These are phyloP conservation scores for Hibiscus trionum DNA, from an alignment of 345 rosid species.

Conservation along the genomic window DNA sequence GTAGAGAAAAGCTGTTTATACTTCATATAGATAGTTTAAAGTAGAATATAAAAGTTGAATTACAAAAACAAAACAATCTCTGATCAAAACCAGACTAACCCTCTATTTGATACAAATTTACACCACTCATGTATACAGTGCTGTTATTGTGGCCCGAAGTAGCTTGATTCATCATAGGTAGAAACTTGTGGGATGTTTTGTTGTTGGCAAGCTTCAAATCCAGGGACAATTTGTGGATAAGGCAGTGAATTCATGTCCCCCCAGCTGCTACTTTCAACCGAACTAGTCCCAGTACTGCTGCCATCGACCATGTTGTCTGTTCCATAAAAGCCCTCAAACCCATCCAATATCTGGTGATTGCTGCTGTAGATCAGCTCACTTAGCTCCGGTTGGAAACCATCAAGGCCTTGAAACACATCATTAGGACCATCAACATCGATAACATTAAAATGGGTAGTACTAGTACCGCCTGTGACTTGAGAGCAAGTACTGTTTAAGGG, in stretches of 20 bases:
- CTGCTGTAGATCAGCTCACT: conserved; percentile 18
- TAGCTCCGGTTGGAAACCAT: conserved; percentile 13
- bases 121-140: neutral
- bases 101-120: neutral
- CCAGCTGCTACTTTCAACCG: conserved; percentile 52
- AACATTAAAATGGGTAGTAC: conserved; percentile 5
- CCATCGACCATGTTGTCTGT: conserved; percentile 21
- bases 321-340: conserved; percentile 26
- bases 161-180: conserved; percentile 29
- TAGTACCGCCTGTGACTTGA: conserved; percentile 17
- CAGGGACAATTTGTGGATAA: conserved; percentile 33
- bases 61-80: conserved; percentile 5
- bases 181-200: conserved; percentile 24
- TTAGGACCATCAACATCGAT: conserved; percentile 9
- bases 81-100: too few relatives aligned
- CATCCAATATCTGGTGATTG: conserved; percentile 4
- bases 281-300: conserved; percentile 32
- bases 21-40: neutral
- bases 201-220: conserved; percentile 21
- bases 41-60: neutral
- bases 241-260: conserved; percentile 39
- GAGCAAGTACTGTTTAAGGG: conserved; percentile 29
- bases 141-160: conserved; percentile 32
- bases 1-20: too few relatives aligned
- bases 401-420: conserved; percentile 32